Evolutionary conservation across 192 early-diverging fungal species (phyloP), one percentile per base, ranked within the genome.

Genomic region (Umbelopsis ramanniana): DNA sequence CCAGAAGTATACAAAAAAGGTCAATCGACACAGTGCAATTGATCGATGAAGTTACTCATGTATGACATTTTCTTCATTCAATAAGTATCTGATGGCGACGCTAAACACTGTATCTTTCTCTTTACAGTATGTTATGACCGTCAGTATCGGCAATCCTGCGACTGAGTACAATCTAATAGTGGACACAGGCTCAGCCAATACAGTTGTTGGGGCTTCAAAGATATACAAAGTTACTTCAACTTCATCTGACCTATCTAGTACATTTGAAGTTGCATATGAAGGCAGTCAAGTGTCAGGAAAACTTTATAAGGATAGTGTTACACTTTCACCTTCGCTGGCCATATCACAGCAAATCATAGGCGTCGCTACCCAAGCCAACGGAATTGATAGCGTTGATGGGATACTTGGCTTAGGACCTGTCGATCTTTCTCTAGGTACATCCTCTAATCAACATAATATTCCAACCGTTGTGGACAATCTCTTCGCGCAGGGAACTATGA

Each of bases 401-500:
- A n/a, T 50, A 50, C n/a, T 50, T 15, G 69, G 69, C 19, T 66
- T 80, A 45, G 73, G 74, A 22, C 76, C 73, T 19, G 45, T 8
- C 14, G 76, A 75, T 40, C 55, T 80, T 46, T 46, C 77, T 9
- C 3, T 12, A 8, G 52, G 50, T 23, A 55, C 46, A 47, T 35
- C 43, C 46, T 8, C 22, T n/a, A 15, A 33, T 4, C 46, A 2
- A 1, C 33, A 8, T 3, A 12, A 0, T 29, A 55, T 78, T 45
- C 72, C 72, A 21, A 78, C 76, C 38, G 48, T 73, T 15, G 19
- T 74, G 5, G 68, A 73, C 23, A 74, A 66, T 48, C 43, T 68
- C 35, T 72, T 70, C 45, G 11, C 23, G 19, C 37, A 68, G 54
- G 55, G 66, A 67, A 12, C 63, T 24, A 78, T 78, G 45, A 14